Conservation (phyloP, 345 rosid genomes). For the Lenwebbia sp. region DNA sequence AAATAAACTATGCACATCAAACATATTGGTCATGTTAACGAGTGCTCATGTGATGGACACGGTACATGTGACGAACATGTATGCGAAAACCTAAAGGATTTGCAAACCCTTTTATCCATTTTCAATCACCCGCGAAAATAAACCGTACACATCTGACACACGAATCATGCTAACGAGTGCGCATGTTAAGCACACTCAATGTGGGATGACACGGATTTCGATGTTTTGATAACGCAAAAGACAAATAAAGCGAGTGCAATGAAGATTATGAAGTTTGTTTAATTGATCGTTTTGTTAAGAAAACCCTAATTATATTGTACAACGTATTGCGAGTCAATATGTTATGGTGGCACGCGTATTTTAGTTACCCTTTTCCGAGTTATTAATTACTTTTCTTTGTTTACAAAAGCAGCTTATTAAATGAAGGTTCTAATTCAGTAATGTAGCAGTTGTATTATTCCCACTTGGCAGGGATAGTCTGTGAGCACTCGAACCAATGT, state of each 20-base stretch:
- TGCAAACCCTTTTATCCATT: too few relatives aligned
- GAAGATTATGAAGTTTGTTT: not conserved
- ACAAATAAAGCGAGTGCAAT: not conserved
- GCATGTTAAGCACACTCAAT: not conserved
- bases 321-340: too few relatives aligned
- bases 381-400: not conserved
- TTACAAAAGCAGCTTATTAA: not conserved
- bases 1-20: too few relatives aligned
- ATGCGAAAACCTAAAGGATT: not conserved
- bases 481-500: not conserved
- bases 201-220: accelerated
- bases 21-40: too few relatives aligned
- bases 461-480: not conserved
- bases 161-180: not conserved
- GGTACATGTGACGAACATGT: not conserved
- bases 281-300: not conserved
- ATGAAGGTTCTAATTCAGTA: not conserved
- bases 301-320: too few relatives aligned
- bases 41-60: too few relatives aligned
- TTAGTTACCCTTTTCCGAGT: too few relatives aligned
- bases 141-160: not conserved
- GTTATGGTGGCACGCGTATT: too few relatives aligned
- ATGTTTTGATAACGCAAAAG: not conserved
- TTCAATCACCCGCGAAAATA: too few relatives aligned
- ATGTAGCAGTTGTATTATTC: not conserved